Evolutionary conservation across 139 green algal species (phyloP).

Genomic region (Chlorella vulgaris): DNA sequence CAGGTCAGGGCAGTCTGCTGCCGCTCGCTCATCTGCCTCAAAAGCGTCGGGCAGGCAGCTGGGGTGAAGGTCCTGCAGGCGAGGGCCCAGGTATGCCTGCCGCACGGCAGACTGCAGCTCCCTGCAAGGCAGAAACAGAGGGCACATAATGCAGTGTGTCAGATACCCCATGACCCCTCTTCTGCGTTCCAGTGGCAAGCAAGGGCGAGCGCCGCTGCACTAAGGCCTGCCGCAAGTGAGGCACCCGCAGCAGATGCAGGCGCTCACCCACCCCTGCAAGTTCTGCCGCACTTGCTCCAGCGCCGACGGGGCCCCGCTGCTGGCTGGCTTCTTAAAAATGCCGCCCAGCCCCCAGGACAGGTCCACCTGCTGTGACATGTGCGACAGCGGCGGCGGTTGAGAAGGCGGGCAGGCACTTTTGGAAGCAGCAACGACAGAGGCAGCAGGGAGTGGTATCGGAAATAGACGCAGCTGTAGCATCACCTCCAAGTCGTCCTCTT

Average conservation of each 20-base stretch:
- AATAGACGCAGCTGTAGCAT: too few relatives aligned
- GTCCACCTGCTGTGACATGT: constrained; percentile 3
- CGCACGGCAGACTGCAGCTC: constrained; percentile 45
- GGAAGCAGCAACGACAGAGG: too few relatives aligned
- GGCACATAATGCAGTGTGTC: background rate
- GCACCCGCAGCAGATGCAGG: too few relatives aligned
- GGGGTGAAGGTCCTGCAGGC: constrained; percentile 18
- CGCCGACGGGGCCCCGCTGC: background rate
- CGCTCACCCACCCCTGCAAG: constrained; percentile 22
- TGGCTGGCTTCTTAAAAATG: background rate
- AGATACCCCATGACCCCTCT: too few relatives aligned
- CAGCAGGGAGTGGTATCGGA: too few relatives aligned
- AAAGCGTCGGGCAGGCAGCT: constrained; percentile 44
- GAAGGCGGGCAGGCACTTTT: too few relatives aligned
- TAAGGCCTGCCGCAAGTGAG: too few relatives aligned
- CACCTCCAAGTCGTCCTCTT: constrained; percentile 14
- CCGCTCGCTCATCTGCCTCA: constrained; percentile 48
- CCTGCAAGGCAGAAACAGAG: background rate
- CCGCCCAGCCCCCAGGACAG: constrained; percentile 27
- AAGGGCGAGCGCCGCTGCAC: too few relatives aligned
- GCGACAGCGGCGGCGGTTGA: too few relatives aligned
- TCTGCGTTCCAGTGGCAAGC: too few relatives aligned
- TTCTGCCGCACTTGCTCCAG: constrained; percentile 41
- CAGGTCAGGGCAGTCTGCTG: constrained; percentile 32
- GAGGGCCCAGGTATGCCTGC: constrained; percentile 49